Evolutionary conservation across 805 yeast genomes (phyloP), one percentile per base, ranked within the genome.

Genomic region (Ogataea angusta): DNA sequence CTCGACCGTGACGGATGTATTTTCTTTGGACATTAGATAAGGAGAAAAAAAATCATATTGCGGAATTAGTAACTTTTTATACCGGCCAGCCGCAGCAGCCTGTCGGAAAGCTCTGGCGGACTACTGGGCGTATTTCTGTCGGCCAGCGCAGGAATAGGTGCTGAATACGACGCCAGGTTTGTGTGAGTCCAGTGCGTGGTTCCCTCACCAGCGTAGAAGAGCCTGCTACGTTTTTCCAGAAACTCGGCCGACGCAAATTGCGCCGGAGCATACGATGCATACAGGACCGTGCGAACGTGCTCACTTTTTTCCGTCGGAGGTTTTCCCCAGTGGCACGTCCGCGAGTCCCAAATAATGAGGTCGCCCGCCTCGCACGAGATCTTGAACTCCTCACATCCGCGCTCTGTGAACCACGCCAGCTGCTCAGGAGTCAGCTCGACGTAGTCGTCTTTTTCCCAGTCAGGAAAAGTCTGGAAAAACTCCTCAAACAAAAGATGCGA

Each of bases 141-240:
- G 65, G 19, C 48, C 47, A 17, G 16, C 7, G n/a, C 17, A 14
- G 14, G 22, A n/a, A 9, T 13, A n/a, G n/a, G 13, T 8, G 32
- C 31, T 2, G 5, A n/a, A 12, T 49, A 41, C 57, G 55, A 34
- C 10, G 34, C 46, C 16, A 60, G 46, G 42, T 54, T 56, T 36
- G 54, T 58, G 45, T 56, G 68, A 13, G 62, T 62, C 63, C 61
- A 60, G 38, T 62, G 67, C 5, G 63, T 52, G 7, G 64, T 60
- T 14, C 58, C 55, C 6, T 27, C 12, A 55, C 57, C 56, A 2
- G 36, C 38, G 15, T 53, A 43, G 33, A 62, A 60, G 1, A 51
- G 53, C 30, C 16, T 7, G 43, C 37, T 23, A 32, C 42, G 45
- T 56, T 62, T 18, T 30, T 34, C 39, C 17, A 60, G 28, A 10